phyloP scores from a whole-genome alignment of 2,329 filamentous ascomycete species.

The Calonectria pauciramosa region DNA sequence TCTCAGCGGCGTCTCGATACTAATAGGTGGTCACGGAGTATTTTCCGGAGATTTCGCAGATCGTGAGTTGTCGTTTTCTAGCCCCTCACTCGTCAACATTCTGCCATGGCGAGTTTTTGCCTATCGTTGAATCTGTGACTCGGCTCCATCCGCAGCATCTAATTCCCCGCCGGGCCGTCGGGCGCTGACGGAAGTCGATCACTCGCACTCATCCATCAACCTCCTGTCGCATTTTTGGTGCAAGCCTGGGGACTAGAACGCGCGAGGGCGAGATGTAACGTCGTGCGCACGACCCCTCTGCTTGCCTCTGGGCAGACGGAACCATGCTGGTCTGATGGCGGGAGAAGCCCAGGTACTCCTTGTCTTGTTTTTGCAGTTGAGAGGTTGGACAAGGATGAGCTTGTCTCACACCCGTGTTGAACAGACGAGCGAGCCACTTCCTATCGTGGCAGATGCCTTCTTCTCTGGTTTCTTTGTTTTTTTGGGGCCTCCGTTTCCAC shows the following conservation, averaged over 20 bases:
- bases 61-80: constrained; percentile 31
- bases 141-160: neutral
- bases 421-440: neutral
- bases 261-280: neutral
- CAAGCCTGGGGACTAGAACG: neutral
- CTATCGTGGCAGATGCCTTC: constrained; percentile 5
- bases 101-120: neutral
- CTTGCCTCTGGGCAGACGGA: neutral
- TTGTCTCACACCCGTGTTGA: constrained; percentile 21
- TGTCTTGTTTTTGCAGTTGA: constrained; percentile 14
- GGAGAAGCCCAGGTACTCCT: neutral
- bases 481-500: neutral
- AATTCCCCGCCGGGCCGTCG: constrained; percentile 17
- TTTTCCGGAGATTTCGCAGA: constrained; percentile 44
- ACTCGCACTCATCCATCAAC: neutral
- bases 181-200: constrained; percentile 18
- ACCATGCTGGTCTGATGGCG: neutral
- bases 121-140: constrained; percentile 6
- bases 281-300: constrained; percentile 6
- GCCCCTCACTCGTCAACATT: neutral
- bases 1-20: constrained; percentile 25
- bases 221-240: neutral
- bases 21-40: constrained; percentile 44
- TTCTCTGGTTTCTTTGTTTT: constrained; percentile 7
- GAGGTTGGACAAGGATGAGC: constrained; percentile 19